Evolutionary conservation across 2,329 filamentous ascomycete species (phyloP).

Genomic region (Podosphaera fusca): DNA sequence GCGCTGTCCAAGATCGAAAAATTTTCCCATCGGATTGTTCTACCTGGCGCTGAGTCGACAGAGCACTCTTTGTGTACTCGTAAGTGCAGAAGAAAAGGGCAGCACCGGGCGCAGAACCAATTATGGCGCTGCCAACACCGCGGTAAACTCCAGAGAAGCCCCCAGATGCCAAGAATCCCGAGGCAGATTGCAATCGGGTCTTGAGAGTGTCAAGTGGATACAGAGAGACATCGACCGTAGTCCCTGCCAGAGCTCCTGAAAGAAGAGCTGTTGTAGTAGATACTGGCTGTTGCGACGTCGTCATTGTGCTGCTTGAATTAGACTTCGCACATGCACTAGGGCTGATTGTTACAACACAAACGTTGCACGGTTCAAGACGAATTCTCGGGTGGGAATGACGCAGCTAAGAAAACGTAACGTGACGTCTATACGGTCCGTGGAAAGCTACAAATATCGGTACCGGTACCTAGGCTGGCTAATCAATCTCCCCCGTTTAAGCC

Average conservation of each 20-base stretch:
- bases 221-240: constrained; percentile 87
- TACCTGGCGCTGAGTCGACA: constrained; percentile 17
- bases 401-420: too few relatives aligned
- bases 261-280: constrained; percentile 31
- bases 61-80: constrained; percentile 44
- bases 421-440: too few relatives aligned
- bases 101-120: constrained; percentile 80
- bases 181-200: constrained; percentile 72
- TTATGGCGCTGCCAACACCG: constrained; percentile 68
- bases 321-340: too few relatives aligned
- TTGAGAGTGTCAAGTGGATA: constrained; percentile 98
- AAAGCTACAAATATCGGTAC: too few relatives aligned
- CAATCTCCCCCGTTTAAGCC: too few relatives aligned
- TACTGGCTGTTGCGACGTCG: too few relatives aligned
- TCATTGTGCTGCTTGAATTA: too few relatives aligned
- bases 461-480: too few relatives aligned
- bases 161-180: constrained; percentile 58
- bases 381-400: too few relatives aligned
- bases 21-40: constrained; percentile 2
- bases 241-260: constrained; percentile 79
- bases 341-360: too few relatives aligned
- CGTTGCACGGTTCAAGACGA: too few relatives aligned
- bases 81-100: constrained; percentile 96
- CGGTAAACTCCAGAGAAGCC: constrained; percentile 85
- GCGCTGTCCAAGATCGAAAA: constrained; percentile 14